Evolutionary conservation across 768 basidiomycete genomes (phyloP), one percentile per base, ranked within the genome.

Genomic region (Termitomyces sp.): DNA sequence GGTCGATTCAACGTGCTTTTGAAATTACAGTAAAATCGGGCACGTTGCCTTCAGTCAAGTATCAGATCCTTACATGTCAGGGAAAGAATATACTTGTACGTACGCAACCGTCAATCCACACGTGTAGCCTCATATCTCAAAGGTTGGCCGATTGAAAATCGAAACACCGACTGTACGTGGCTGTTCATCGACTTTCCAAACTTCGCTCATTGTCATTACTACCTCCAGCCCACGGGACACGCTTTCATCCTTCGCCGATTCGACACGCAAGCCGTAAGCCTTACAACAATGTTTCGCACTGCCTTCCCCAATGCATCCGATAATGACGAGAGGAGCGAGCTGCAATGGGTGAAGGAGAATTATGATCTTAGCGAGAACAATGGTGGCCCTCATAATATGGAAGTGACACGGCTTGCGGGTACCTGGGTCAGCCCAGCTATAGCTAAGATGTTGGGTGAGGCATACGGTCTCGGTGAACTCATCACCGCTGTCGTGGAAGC

Each of bases 281-380:
- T 95, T 10, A 96, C 95, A 10, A 96, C 95, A 60, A 96, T 98
- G 94, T 96, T 92, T 77, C 91, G 94, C 61, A 94, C 94, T 8
- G 94, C 94, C 0, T 98, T 94, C 73, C 95, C 95, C 10, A 84
- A 81, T 43, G 91, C 94, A 4, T 77, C 79, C 47, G 92, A 94
- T 1, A 77, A 81, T 52, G 86, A 89, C 17, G 95, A 98, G 73
- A 88, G 84, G 72, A 76, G 75, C 12, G 95, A 97, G 73, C 80
- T 90, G 46, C 81, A 84, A 46, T 96, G 92, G 92, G 88, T 95
- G 61, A 91, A 89, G 69, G 85, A 87, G 20, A 83, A 77, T 67
- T 91, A 83, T 74, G 92, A 96, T 71, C 82, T 88, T 59, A 63
- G 81, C 3, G 88, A 89, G 25, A 89, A 91, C 69, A 96, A 96